Evolutionary conservation across 2,329 filamentous ascomycete species (phyloP), one percentile per base, ranked within the genome.

Genomic region (Claviceps quebecensis): DNA sequence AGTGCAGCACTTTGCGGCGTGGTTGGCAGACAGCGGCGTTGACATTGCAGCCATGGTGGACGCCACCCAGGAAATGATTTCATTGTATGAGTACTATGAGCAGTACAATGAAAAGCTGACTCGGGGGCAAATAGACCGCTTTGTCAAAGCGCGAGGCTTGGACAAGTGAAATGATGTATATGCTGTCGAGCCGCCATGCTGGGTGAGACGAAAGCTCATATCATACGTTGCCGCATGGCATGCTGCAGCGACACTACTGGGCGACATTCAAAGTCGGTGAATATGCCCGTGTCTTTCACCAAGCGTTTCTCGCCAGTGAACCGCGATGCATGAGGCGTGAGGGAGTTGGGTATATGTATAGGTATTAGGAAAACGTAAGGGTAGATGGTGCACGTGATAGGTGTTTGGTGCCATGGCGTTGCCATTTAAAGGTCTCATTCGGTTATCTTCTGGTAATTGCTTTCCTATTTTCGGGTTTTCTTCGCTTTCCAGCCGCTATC

Each of bases 11-110:
- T 80, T 78, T 54, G 78, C 87, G 9, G 78, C 80, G 41, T 96
- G 89, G 84, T 73, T 95, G 52, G 86, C 89, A 1, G 88, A 95
- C 63, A 93, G 87, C 60, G 84, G 81, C 52, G 80, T 95, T 44
- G 87, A 94, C 60, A 85, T 95, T 60, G 81, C 87, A 57, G 84
- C 82, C 36, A 83, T 94, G 65, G 84, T 95, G 48, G 87, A 95
- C 66, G 88, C 86, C 61, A 91, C 87, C 0, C 90, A 96, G 67
- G 90, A 95, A 69, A 77, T 95, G 55, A 87, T 96, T 50, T 90
- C 87, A 3, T 78, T 95, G 56, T 95, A 95, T 63, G 87, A 94
- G 61, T 78, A 71, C 54, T 72, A 78, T 48, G 78, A 81, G 60
- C 72, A 77, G 57, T 80, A 79, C 57, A 78, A 79, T 55, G 78